These are phyloP conservation scores for Trapa incisa DNA, from an alignment of 345 rosid species.

Conservation along the genomic window DNA sequence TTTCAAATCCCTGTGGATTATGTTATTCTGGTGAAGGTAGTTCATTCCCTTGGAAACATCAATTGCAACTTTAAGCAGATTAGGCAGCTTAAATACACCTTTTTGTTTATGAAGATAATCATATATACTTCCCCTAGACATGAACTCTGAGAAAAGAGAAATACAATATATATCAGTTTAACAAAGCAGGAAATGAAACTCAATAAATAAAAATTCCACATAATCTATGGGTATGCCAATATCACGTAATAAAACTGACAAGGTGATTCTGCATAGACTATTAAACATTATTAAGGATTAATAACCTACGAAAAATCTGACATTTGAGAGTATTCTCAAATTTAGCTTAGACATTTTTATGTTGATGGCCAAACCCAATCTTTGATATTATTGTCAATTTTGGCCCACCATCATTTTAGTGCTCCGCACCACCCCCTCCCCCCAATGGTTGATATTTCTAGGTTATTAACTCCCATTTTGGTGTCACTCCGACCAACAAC, in stretches of 20 bases:
- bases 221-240: not conserved
- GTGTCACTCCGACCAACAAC: not conserved
- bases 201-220: not conserved
- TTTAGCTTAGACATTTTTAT: too few species aligned
- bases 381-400: too few species aligned
- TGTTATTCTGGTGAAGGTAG: conserved; percentile 90
- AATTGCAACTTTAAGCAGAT: conserved; percentile 72
- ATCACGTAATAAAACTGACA: not conserved
- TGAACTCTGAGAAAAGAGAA: conserved; percentile 56
- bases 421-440: too few species aligned
- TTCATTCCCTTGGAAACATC: conserved; percentile 95
- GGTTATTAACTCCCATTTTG: not conserved
- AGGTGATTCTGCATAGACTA: not conserved
- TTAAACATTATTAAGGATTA: not conserved
- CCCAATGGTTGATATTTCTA: too few species aligned
- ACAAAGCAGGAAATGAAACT: conserved; percentile 6
- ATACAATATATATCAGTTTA: not conserved
- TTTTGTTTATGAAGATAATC: conserved; percentile 78
- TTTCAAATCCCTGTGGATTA: conserved; percentile 89
- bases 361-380: too few species aligned
- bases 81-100: conserved; percentile 66
- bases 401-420: too few species aligned
- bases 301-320: too few species aligned
- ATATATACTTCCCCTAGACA: conserved; percentile 84
- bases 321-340: too few species aligned